These are phyloP conservation scores for Prunus dulcis DNA, from an alignment of 306 rosid species.

Conservation along the genomic window DNA sequence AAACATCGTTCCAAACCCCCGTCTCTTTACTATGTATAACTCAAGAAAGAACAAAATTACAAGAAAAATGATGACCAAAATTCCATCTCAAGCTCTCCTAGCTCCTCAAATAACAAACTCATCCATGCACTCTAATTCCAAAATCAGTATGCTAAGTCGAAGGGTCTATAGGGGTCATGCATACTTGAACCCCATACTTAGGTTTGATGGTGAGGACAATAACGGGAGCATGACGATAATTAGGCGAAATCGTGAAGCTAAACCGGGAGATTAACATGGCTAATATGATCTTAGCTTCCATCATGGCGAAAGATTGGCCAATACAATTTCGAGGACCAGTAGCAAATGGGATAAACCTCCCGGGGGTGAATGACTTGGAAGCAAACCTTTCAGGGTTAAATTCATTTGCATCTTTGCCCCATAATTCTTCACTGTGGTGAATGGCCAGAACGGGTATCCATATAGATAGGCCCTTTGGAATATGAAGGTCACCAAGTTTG, in stretches of 20 bases:
- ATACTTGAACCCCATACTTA: conserved; percentile 85
- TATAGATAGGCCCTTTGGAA: conserved; percentile 87
- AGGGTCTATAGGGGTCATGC: conserved; percentile 58
- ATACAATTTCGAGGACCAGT: conserved; percentile 86
- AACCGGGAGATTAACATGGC: conserved; percentile 71
- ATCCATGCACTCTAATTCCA: background rate
- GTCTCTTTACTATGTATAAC: conserved; percentile 22
- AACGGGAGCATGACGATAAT: conserved; percentile 91
- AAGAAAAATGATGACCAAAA: conserved; percentile 1
- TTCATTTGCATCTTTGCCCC: conserved; percentile 94
- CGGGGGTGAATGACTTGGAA: conserved; percentile 56
- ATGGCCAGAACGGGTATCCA: conserved; percentile 98
- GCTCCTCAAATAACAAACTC: background rate
- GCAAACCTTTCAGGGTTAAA: conserved; percentile 87
- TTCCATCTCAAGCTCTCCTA: conserved; percentile 4
- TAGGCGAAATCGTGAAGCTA: conserved; percentile 61
- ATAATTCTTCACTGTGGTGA: conserved; percentile 76
- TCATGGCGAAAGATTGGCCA: conserved; percentile 83
- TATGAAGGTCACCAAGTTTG: conserved; percentile 67
- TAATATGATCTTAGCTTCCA: conserved; percentile 93
- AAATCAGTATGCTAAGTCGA: background rate
- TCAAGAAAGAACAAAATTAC: conserved; percentile 19
- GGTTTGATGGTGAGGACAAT: conserved; percentile 88
- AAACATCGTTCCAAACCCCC: conserved; percentile 35
- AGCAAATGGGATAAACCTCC: conserved; percentile 85